Evolutionary conservation across 1,284 basidiomycete species (phyloP), one percentile per base, ranked within the genome.

Genomic region (Tylopilus sp.): DNA sequence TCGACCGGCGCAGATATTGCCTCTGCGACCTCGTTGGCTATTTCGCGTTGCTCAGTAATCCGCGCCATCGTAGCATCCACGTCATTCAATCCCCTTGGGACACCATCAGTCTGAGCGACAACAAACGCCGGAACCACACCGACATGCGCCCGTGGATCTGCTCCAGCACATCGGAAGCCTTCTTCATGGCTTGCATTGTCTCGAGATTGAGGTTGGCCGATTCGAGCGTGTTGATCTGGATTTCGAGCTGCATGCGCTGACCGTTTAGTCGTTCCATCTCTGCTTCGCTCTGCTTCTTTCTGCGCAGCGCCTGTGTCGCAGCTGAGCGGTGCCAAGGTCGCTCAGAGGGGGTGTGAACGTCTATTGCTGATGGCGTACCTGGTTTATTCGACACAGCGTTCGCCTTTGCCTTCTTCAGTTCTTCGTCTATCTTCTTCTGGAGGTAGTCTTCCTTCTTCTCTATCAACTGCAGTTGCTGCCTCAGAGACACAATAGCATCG

Each of bases 361-460:
- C 33, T 31, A 37, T 48, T 35, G 52, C 25, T 16, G 37, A 51
- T 18, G 23, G 75, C 91, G 66, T 70, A 97, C 95, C 84, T 64
- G 85, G 71, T 78, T 97, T 97, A 71, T 99, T 99, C 41, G 86
- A 84, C 41, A 97, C 91, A 29, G 92, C 95, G 68, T 97, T 96
- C 19, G 88, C 84, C 69, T 83, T 89, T 23, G 97, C 97, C 74
- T 94, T 97, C 77, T 84, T 85, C 61, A 84, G 63, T 68, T 98
- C 96, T 55, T 97, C 94, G 36, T 97, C 93, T 60, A 99, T 93
- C 85, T 97, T 95, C 80, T 92, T 94, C 77, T 90, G 86, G 56
- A 98, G 75, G 71, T 92, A 79, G 71, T 98, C 95, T 75, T 99
- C 97, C 78, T 97, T 97, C 91, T 98, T 99, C 80, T 98, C 94